Evolutionary conservation across 2,329 filamentous ascomycete genomes (phyloP).

Genomic region (Drechslera avenae): DNA sequence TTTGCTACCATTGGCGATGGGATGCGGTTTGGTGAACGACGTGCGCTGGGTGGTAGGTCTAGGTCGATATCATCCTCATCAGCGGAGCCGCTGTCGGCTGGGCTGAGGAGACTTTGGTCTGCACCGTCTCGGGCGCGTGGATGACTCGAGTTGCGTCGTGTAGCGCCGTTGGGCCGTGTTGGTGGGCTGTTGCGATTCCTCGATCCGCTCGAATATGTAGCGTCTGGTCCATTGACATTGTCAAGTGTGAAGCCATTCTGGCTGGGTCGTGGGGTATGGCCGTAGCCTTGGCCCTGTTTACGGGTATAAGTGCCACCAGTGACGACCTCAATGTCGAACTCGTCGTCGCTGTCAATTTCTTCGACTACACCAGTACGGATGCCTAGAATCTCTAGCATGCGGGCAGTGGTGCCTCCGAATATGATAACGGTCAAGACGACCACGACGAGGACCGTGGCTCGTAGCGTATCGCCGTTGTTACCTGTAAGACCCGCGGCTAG

Average conservation of each 20-base stretch:
- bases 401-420: constrained; percentile 93
- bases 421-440: constrained; percentile 98
- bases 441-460: constrained; percentile 95
- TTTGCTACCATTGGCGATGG: constrained; percentile 33
- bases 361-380: constrained; percentile 96
- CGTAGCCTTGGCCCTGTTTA: constrained; percentile 75
- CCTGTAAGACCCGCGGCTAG: constrained; percentile 87
- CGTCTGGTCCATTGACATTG: constrained; percentile 56
- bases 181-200: constrained; percentile 58
- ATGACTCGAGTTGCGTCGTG: constrained; percentile 60
- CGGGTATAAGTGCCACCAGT: constrained; percentile 77
- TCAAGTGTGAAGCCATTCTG: constrained; percentile 62
- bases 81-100: constrained; percentile 55
- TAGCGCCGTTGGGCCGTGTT: constrained; percentile 47
- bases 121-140: constrained; percentile 54
- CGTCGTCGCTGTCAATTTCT: constrained; percentile 95
- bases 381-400: constrained; percentile 97
- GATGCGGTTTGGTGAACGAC: constrained; percentile 50
- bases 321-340: constrained; percentile 88
- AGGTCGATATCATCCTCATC: constrained; percentile 62
- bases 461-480: constrained; percentile 78
- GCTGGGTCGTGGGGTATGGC: constrained; percentile 69
- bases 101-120: constrained; percentile 61
- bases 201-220: constrained; percentile 65
- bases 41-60: constrained; percentile 64